Percentiles rank a stretch among this genome's conserved stretches.
Conservation (phyloP, 2,329 filamentous ascomycete species). For the Hirsutella minnesotensis region DNA sequence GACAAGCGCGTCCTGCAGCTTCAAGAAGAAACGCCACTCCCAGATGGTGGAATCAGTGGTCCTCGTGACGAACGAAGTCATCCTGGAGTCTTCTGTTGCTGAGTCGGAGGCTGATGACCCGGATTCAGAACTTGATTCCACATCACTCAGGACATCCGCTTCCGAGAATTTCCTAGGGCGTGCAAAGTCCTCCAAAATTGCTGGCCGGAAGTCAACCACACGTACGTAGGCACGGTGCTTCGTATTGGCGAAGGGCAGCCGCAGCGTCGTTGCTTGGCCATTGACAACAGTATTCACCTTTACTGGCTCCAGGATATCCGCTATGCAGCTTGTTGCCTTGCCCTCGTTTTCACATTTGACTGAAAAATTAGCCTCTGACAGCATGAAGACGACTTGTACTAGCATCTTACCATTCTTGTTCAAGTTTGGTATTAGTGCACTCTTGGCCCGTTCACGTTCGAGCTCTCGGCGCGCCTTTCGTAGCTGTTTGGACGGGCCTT, state of each 20-base stretch:
- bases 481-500: constrained; percentile 3
- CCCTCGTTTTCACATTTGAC: constrained; percentile 34
- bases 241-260: constrained; percentile 62
- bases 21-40: constrained; percentile 77
- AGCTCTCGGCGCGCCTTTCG: constrained; percentile 11
- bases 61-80: constrained; percentile 7
- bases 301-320: constrained; percentile 26
- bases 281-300: constrained; percentile 31
- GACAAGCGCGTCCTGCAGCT: constrained; percentile 56
- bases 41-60: constrained; percentile 29
- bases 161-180: constrained; percentile 29
- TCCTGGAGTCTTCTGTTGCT: constrained; percentile 12
- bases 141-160: constrained; percentile 37
- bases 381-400: too few species aligned
- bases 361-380: constrained; percentile 7
- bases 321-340: constrained; percentile 21
- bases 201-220: constrained; percentile 73
- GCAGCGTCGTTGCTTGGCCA: constrained; percentile 20
- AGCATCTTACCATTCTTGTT: constrained; percentile 20
- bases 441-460: neutral
- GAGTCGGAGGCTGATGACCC: constrained; percentile 4
- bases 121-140: constrained; percentile 17
- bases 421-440: constrained; percentile 10
- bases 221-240: constrained; percentile 60
- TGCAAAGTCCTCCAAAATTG: constrained; percentile 59